Base-by-base conservation (phyloP, 2,329 filamentous ascomycete genomes). In the Fusarium udum region DNA sequence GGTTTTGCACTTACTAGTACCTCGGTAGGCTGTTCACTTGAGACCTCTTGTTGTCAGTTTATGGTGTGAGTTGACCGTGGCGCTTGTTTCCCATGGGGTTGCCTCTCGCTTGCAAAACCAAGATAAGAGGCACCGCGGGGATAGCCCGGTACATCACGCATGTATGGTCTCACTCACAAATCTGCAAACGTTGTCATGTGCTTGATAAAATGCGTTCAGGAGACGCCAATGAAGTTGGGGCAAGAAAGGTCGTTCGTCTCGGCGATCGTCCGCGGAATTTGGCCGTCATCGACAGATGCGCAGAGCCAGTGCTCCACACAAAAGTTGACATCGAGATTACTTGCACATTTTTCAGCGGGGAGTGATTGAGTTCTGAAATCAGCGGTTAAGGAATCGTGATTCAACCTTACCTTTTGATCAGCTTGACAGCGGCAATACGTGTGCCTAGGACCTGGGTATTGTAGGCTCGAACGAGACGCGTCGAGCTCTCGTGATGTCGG, bases 111-210 rank as follows among this genome's bases (percentile, higher is more conserved):
- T 32, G 7, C 5, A 14, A 10, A 7, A 5, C 13, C 32, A 22
- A 52, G 18, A 52, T 7, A 15, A 42, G 40, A 42, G 9, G 16
- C 32, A 20, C 49, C 49, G n/a, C 49, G 32, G 32, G 3, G n/a
- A 52, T 26, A 22, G 18, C 3, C 49, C 49, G 49, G 32, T 6
- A 10, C 22, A 24, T 34, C 6, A 7, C 16, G 14, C 10, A 36
- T 26, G 12, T 14, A 15, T 52, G 13, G 49, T 14, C 32, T 24
- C 22, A 24, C 16, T 20, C 18, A 20, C 18, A 20, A 11, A 28
- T 28, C 11, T 26, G 18, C 26, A 20, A 4, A 2, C 5, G 20
- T 6, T 9, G 3, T 9, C 24, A 9, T 26, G 18, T 1, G 14
- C 4, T 31, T n/a, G 15, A n/a, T 8, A 10, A n/a, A 49, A 16